A percentile compares a stretch with the other conserved stretches of the same genome.
Conservation (phyloP, 306 rosid genomes). For the Castanea crenata region DNA sequence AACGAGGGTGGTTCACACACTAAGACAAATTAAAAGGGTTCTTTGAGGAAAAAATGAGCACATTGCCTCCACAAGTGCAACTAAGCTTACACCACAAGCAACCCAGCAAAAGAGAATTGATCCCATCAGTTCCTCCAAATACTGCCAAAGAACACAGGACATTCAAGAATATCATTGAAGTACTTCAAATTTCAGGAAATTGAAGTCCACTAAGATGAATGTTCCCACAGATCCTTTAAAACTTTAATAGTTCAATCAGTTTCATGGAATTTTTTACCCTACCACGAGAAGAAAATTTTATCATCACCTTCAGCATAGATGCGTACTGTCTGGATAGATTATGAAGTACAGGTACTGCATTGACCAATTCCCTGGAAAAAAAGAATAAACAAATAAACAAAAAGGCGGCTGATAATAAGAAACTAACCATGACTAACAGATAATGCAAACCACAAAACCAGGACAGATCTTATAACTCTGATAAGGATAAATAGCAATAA, state of each 20-base stretch:
- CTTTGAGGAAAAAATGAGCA: background rate
- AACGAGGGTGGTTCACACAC: background rate
- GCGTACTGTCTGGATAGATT: slow-evolving; percentile 65
- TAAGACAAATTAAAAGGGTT: background rate
- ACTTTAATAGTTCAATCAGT: background rate
- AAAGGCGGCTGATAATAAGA: slow-evolving; percentile 12
- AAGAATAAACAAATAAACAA: background rate
- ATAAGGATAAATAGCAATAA: slow-evolving; percentile 76
- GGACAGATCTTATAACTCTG: slow-evolving; percentile 53
- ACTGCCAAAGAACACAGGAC: slow-evolving; percentile 52
- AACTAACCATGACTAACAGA: background rate
- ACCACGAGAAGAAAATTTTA: slow-evolving; percentile 5
- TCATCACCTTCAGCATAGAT: slow-evolving; percentile 66
- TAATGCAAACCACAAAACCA: slow-evolving; percentile 2
- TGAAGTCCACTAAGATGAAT: background rate
- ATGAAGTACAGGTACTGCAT: slow-evolving; percentile 40
- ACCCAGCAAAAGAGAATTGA: slow-evolving; percentile 81
- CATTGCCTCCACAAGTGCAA: slow-evolving; percentile 83
- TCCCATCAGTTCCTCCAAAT: slow-evolving; percentile 79
- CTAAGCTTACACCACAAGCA: slow-evolving; percentile 86
- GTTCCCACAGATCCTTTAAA: background rate
- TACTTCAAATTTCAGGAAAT: background rate
- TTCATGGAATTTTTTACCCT: slow-evolving; percentile 3
- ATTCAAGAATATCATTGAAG: background rate
- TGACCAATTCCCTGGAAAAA: slow-evolving; percentile 63